Percentiles rank a stretch among this genome's conserved stretches.
Conservation (phyloP, 257 asterid species). For the Solanum raphanifolium region DNA sequence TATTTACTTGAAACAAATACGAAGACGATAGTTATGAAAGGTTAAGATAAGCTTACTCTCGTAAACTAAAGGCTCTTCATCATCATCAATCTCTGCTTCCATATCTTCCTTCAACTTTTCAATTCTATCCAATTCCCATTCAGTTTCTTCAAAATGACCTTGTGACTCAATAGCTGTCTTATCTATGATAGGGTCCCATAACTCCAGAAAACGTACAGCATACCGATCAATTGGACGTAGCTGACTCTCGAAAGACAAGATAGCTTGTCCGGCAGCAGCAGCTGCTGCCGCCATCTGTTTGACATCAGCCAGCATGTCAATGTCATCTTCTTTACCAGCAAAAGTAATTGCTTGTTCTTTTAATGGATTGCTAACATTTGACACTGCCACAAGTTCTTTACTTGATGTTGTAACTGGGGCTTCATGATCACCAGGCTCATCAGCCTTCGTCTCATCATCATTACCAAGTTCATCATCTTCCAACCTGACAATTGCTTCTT, state of each 20-base stretch:
- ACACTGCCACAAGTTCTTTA: constrained; percentile 20
- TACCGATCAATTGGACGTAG: constrained; percentile 90
- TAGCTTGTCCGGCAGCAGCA: constrained; percentile 87
- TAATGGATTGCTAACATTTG: constrained; percentile 27
- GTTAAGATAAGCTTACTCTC: constrained; percentile 58
- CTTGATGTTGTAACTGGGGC: constrained; percentile 23
- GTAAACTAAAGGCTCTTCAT: constrained; percentile 89
- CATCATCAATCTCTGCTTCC: constrained; percentile 99
- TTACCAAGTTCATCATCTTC: constrained; percentile 88
- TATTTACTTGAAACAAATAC: neutral
- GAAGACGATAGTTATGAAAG: neutral
- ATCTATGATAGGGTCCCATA: constrained; percentile 91
- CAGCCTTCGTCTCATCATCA: constrained; percentile 76
- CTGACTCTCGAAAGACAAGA: constrained; percentile 78
- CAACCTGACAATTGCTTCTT: constrained; percentile 71
- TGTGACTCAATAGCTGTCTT: constrained; percentile 54
- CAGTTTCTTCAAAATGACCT: constrained; percentile 62
- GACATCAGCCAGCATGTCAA: constrained; percentile 92
- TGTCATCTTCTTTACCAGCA: constrained; percentile 67
- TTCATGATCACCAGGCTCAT: constrained; percentile 46
- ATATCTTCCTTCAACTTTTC: constrained; percentile 96
- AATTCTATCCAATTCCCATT: constrained; percentile 95
- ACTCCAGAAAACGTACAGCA: constrained; percentile 81
- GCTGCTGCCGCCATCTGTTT: constrained; percentile 98
- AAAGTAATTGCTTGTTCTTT: constrained; percentile 42